phyloP scores from a whole-genome alignment of 2,329 filamentous ascomycete genomes.

The Cladosporium sp. region DNA sequence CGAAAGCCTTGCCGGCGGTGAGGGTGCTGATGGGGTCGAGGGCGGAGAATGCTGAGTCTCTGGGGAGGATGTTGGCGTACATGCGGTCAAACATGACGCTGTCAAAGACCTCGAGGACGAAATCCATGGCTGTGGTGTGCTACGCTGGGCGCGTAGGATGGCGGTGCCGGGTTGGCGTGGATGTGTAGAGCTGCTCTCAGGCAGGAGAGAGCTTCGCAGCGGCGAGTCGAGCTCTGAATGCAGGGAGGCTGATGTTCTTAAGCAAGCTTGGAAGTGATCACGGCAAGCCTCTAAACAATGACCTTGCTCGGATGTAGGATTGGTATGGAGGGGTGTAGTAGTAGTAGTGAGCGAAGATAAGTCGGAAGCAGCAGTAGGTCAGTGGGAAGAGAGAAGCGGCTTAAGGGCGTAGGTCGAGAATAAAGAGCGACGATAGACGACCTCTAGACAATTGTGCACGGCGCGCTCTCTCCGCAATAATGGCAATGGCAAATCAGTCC shows the following conservation, averaged over 20 bases:
- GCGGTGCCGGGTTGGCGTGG: background rate
- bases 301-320: background rate
- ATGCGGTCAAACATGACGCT: slow-evolving; percentile 76
- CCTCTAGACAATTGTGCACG: background rate
- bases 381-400: background rate
- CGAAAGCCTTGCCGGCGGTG: slow-evolving; percentile 47
- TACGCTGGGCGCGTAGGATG: background rate
- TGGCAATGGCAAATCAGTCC: background rate
- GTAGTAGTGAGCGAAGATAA: background rate
- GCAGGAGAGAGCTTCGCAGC: background rate
- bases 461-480: background rate
- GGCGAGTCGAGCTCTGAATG: background rate
- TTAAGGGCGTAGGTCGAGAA: background rate
- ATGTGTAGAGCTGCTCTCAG: background rate
- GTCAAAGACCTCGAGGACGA: slow-evolving; percentile 83
- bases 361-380: background rate
- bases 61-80: slow-evolving; percentile 72
- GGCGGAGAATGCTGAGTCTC: slow-evolving; percentile 52
- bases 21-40: slow-evolving; percentile 50
- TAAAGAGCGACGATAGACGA: background rate
- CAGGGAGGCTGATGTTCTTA: background rate
- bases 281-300: background rate
- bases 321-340: background rate
- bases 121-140: slow-evolving; percentile 67
- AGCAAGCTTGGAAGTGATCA: background rate